Evolutionary conservation across 1,284 basidiomycete species (phyloP), one percentile per base, ranked within the genome.

Genomic region (Tausonia pullulans): DNA sequence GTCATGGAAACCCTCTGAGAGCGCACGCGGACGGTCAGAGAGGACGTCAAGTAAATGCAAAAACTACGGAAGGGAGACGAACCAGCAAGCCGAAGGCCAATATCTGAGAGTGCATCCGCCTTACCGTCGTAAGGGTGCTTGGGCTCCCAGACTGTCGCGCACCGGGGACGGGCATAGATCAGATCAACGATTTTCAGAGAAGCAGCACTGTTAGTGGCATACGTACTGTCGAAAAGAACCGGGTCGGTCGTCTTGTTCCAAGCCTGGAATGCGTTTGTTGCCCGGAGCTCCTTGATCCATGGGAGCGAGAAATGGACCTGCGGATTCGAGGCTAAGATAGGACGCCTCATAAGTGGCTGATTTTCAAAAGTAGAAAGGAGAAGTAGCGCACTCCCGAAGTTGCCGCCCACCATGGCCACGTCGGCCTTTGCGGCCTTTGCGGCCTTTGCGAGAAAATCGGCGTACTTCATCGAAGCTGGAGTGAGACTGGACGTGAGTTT

Each of bases 1-100:
- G 44, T 95, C 92, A 73, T 95, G 90, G 45, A 96, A 83, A 2
- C 92, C 91, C 77, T 96, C 91, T 67, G 83, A 81, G 51, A 62
- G 49, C 16, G 4, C 11, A 10, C 56, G n/a, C 13, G 52, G 58
- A 45, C 27, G n/a, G 60, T 16, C 55, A 60, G 39, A 2, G n/a
- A 61, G 13, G 7, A 56, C n/a, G 45, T n/a, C 44, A 54, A 27
- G 16, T 3, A n/a, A 10, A 10, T 8, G 4, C 0, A 4, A 4
- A 13, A 14, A 48, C 13, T 8, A 27, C 50, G n/a, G 11, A 39
- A 8, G 46, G 56, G 27, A 8, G 43, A 70, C 72, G 51, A 51
- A 73, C 74, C 74, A 3, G 74, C 69, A 13, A 97, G 80, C 5
- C 92, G 85, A 7, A 96, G 80, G 11, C 91, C 87, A 49, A 97